Conservation (phyloP, 306 rosid species). For the Biancaea sappan region DNA sequence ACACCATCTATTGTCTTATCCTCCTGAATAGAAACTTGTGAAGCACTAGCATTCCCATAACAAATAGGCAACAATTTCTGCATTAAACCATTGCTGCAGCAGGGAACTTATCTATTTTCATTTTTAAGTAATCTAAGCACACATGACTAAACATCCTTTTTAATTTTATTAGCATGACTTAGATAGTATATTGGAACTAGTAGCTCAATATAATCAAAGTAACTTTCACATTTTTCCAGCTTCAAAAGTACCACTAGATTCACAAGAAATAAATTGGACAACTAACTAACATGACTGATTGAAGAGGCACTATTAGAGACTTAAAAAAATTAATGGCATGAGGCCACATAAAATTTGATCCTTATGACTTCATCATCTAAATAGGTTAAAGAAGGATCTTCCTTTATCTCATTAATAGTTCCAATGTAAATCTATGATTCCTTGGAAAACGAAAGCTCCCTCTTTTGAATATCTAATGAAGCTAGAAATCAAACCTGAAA, state of each 20-base stretch:
- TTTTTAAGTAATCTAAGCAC: slow-evolving; percentile 73
- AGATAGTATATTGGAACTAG: slow-evolving; percentile 91
- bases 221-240: slow-evolving; percentile 90
- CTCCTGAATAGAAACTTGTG: slow-evolving; percentile 73
- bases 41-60: slow-evolving; percentile 66
- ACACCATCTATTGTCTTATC: slow-evolving; percentile 73
- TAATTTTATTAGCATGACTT: slow-evolving; percentile 69
- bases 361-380: slow-evolving; percentile 64
- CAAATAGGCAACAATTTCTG: slow-evolving; percentile 72
- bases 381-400: slow-evolving; percentile 45
- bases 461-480: neutral
- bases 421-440: slow-evolving; percentile 28
- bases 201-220: slow-evolving; percentile 85
- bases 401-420: slow-evolving; percentile 55
- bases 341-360: slow-evolving; percentile 72
- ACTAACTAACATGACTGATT: slow-evolving; percentile 84
- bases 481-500: slow-evolving; percentile 33
- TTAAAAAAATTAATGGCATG: slow-evolving; percentile 69
- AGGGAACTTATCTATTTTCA: slow-evolving; percentile 70
- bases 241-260: slow-evolving; percentile 92
- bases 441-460: slow-evolving; percentile 15
- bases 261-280: slow-evolving; percentile 90
- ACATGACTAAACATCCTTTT: slow-evolving; percentile 67
- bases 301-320: slow-evolving; percentile 77
- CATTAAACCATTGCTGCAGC: slow-evolving; percentile 62